These are phyloP conservation scores for Volvox reticuliferus DNA, from an alignment of 139 green algal genomes.

Conservation along the genomic window DNA sequence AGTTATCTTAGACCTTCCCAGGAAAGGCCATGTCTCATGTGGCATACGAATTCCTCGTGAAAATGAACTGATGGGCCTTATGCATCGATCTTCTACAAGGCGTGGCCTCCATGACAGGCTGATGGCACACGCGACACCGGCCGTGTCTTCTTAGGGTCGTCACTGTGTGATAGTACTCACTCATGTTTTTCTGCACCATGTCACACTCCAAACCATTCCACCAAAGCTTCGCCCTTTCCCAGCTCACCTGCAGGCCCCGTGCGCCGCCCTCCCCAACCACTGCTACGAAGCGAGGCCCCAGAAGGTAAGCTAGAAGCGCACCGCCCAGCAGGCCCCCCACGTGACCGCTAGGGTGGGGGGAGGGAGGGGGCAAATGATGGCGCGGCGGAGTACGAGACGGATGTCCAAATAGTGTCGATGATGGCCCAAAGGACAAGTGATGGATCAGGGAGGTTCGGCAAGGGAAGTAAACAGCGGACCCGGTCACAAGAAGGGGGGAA, in stretches of 20 bases:
- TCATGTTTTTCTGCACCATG: not conserved
- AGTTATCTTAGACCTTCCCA: not conserved
- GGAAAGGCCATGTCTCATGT: too few species aligned
- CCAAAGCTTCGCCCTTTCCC: not conserved
- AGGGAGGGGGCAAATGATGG: too few species aligned
- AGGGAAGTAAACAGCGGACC: not conserved
- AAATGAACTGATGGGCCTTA: too few species aligned
- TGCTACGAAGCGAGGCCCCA: conserved; percentile 62
- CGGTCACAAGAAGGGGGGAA: too few species aligned
- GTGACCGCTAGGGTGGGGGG: conserved; percentile 64
- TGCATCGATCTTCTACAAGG: too few species aligned
- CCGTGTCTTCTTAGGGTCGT: not conserved
- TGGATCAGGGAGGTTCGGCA: not conserved
- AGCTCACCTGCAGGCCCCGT: not conserved
- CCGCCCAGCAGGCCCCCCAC: conserved; percentile 72
- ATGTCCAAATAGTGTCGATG: too few species aligned
- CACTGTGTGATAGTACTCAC: not conserved
- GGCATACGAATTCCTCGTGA: too few species aligned
- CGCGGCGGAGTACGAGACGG: not conserved
- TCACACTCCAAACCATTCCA: not conserved
- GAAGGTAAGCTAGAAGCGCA: conserved; percentile 53
- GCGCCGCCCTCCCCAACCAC: not conserved
- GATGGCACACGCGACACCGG: not conserved
- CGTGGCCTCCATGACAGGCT: too few species aligned
- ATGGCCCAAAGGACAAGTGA: too few species aligned